Percentiles rank a stretch among this genome's conserved stretches.
Evolutionary conservation across 768 basidiomycete species (phyloP).

Genomic region (Xerocomellus amylosporus): DNA sequence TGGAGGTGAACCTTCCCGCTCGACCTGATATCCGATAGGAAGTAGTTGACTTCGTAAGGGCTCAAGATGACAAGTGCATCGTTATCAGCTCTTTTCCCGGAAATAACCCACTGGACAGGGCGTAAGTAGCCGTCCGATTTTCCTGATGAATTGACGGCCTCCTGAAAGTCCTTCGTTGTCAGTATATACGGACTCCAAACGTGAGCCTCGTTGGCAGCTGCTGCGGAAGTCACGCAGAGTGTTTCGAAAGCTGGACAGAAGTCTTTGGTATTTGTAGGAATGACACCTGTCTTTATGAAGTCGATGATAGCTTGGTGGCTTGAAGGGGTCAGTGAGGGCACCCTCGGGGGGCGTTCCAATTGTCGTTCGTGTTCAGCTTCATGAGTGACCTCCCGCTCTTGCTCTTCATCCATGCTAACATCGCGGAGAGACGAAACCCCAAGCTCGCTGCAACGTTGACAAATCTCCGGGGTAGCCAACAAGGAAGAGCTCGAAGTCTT

Average conservation of each 20-base stretch:
- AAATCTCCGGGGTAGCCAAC: conserved; percentile 5
- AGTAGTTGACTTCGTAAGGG: conserved; percentile 38
- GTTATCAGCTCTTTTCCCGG: background rate
- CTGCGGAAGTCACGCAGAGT: conserved; percentile 3
- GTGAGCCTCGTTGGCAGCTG: conserved; percentile 16
- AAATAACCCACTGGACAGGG: conserved; percentile 31
- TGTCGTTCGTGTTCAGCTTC: conserved; percentile 44
- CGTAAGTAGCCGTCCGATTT: conserved; percentile 21
- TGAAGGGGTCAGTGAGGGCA: conserved; percentile 18
- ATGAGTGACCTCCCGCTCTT: conserved; percentile 46
- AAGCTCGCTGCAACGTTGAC: conserved; percentile 14
- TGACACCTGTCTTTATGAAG: conserved; percentile 31
- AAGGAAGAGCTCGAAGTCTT: background rate
- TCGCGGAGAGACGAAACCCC: conserved; percentile 15
- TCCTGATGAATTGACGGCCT: conserved; percentile 2
- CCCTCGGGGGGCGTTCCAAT: conserved; percentile 34
- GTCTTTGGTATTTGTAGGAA: conserved; percentile 13
- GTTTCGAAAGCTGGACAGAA: conserved; percentile 22
- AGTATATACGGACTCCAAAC: conserved; percentile 20
- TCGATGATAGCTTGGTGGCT: conserved; percentile 17
- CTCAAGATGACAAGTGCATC: conserved; percentile 39
- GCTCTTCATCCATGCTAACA: conserved; percentile 42
- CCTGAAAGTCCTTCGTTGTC: conserved; percentile 18
- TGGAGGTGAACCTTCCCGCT: conserved; percentile 39
- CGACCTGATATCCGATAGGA: conserved; percentile 38